Evolutionary conservation across 2,329 filamentous ascomycete species (phyloP).

Genomic region (Fusarium sp.): DNA sequence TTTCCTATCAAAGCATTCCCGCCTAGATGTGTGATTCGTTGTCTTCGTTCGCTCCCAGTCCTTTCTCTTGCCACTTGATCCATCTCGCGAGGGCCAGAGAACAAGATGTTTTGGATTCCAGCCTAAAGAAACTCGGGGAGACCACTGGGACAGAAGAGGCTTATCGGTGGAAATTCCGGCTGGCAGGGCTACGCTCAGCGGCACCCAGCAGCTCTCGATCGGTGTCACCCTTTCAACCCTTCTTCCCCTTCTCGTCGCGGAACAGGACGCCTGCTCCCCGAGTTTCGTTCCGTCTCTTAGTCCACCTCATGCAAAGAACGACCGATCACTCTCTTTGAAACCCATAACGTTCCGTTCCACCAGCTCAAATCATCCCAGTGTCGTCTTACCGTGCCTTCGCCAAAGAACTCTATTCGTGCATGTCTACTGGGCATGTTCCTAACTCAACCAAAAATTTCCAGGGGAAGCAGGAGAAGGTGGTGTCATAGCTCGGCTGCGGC

Average conservation of each 20-base stretch:
- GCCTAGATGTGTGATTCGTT: conserved; percentile 53
- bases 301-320: conserved; percentile 35
- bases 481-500: conserved; percentile 20
- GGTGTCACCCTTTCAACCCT: conserved; percentile 21
- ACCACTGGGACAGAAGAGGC: conserved; percentile 22
- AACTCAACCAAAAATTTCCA: conserved; percentile 17
- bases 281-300: conserved; percentile 42
- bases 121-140: conserved; percentile 37
- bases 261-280: conserved; percentile 38
- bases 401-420: conserved; percentile 33
- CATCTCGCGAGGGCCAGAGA: conserved; percentile 35
- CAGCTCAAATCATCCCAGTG: conserved; percentile 25
- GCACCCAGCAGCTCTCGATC: conserved; percentile 16
- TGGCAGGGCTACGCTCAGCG: conserved; percentile 21
- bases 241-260: conserved; percentile 34
- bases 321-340: conserved; percentile 25
- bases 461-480: conserved; percentile 29
- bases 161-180: conserved; percentile 25
- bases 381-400: conserved; percentile 27
- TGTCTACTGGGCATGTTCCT: conserved; percentile 25
- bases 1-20: conserved; percentile 60
- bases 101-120: conserved; percentile 46
- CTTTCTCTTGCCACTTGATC: conserved; percentile 19
- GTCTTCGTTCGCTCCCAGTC: conserved; percentile 42
- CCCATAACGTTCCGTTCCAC: conserved; percentile 22